phyloP scores from a whole-genome alignment of 768 basidiomycete genomes.

The Arthromyces matolae region DNA sequence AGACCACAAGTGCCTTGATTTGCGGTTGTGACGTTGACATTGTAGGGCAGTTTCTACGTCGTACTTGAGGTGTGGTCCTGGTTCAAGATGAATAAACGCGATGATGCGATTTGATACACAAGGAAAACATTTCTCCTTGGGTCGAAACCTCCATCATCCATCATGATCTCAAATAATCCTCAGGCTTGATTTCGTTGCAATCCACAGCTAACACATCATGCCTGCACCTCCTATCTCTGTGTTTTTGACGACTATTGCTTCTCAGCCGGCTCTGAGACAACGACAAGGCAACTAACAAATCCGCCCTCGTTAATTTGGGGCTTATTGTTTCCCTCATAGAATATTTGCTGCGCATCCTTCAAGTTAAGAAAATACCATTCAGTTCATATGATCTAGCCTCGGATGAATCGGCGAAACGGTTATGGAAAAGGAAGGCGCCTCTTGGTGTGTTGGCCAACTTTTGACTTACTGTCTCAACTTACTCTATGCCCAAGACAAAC shows the following conservation, averaged over 20 bases:
- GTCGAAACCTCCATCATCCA: neutral
- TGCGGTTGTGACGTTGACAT: no score
- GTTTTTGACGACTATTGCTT: conserved; percentile 87
- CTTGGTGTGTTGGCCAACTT: conserved; percentile 35
- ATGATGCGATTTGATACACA: neutral
- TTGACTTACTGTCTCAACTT: neutral
- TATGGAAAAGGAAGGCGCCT: conserved; percentile 84
- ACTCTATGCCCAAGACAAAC: conserved; percentile 53
- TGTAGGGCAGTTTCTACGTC: no score
- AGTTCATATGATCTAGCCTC: conserved; percentile 82
- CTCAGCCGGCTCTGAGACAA: conserved; percentile 70
- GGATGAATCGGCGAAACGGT: conserved; percentile 71
- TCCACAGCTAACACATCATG: conserved; percentile 45
- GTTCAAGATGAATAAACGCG: conserved; percentile 4
- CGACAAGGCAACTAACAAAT: conserved; percentile 57
- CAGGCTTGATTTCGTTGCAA: neutral
- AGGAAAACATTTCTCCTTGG: neutral
- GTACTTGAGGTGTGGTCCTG: neutral
- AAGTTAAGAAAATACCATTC: conserved; percentile 83
- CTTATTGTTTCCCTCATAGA: conserved; percentile 41
- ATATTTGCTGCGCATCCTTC: conserved; percentile 76
- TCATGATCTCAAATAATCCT: neutral
- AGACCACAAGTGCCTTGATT: conserved; percentile 48
- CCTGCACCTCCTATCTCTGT: conserved; percentile 79
- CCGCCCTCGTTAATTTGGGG: neutral